These are phyloP conservation scores for Batkoa obscura DNA, from an alignment of 371 early-diverging fungal species.

Conservation along the genomic window DNA sequence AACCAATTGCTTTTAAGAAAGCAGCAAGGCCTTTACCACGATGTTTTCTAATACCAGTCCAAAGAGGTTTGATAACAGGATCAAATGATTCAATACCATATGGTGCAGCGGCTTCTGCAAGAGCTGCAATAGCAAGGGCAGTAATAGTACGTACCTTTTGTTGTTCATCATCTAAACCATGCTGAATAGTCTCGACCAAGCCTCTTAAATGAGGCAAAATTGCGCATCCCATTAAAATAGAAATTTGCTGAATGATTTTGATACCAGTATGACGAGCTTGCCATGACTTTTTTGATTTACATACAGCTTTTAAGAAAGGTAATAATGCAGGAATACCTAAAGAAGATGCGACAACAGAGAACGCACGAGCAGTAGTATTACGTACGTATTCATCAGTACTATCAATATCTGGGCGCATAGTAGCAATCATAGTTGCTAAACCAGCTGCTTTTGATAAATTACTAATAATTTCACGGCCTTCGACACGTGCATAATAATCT, in stretches of 20 bases:
- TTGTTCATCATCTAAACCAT: conserved; percentile 88
- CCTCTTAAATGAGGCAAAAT: conserved; percentile 84
- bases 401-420: conserved; percentile 96
- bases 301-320: conserved; percentile 92
- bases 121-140: conserved; percentile 81
- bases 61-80: conserved; percentile 69
- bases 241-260: conserved; percentile 92
- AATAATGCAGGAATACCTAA: conserved; percentile 86
- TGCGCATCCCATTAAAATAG: conserved; percentile 84
- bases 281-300: conserved; percentile 89
- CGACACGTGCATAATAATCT: conserved; percentile 93
- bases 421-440: conserved; percentile 92
- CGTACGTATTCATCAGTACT: conserved; percentile 95
- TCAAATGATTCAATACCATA: conserved; percentile 97
- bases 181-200: conserved; percentile 76
- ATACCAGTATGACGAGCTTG: conserved; percentile 97
- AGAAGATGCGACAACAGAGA: conserved; percentile 92
- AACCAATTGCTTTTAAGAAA: conserved; percentile 93
- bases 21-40: conserved; percentile 94
- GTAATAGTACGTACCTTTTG: conserved; percentile 91
- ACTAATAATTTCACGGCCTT: conserved; percentile 93
- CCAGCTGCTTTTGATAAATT: conserved; percentile 96
- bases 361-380: conserved; percentile 93
- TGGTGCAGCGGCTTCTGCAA: conserved; percentile 93
- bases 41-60: conserved; percentile 85